Evolutionary conservation across 768 basidiomycete genomes (phyloP).

Genomic region (Pleurotus ostreatus): DNA sequence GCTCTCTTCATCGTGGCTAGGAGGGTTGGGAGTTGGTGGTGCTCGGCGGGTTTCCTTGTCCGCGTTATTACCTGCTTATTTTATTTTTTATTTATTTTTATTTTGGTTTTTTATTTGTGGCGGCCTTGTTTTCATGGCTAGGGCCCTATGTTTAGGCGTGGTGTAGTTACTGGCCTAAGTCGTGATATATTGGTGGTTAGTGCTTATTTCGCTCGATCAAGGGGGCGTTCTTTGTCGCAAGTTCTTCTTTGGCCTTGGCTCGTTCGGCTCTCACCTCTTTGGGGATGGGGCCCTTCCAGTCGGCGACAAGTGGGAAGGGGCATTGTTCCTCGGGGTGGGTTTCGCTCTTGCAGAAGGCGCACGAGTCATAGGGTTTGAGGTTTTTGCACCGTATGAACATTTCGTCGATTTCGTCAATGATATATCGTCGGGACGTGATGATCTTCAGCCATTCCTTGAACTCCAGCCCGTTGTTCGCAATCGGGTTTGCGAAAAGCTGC

Average conservation of each 20-base stretch:
- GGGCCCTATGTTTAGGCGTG: too few relatives aligned
- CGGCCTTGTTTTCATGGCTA: too few relatives aligned
- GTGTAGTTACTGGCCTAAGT: too few relatives aligned
- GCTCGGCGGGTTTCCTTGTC: too few relatives aligned
- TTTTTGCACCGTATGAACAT: neutral
- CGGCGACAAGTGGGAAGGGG: neutral
- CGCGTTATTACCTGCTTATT: too few relatives aligned
- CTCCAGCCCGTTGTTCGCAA: neutral
- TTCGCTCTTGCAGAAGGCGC: conserved; percentile 1
- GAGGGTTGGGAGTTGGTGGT: too few relatives aligned
- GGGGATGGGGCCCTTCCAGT: neutral
- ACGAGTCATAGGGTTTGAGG: neutral
- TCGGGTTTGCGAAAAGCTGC: neutral
- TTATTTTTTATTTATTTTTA: too few relatives aligned
- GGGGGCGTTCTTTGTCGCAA: neutral
- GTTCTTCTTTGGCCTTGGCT: neutral
- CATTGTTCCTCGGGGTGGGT: neutral
- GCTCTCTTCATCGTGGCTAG: too few relatives aligned
- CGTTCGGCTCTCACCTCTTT: neutral
- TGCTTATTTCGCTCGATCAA: too few relatives aligned
- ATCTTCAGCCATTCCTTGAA: neutral
- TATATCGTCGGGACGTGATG: neutral
- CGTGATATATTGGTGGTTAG: too few relatives aligned
- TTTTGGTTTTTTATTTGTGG: too few relatives aligned
- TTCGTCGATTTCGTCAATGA: neutral